A percentile compares a stretch with the other conserved stretches of the same genome.
Evolutionary conservation across 331 rosid species (phyloP).

Genomic region (Malus hybrid): DNA sequence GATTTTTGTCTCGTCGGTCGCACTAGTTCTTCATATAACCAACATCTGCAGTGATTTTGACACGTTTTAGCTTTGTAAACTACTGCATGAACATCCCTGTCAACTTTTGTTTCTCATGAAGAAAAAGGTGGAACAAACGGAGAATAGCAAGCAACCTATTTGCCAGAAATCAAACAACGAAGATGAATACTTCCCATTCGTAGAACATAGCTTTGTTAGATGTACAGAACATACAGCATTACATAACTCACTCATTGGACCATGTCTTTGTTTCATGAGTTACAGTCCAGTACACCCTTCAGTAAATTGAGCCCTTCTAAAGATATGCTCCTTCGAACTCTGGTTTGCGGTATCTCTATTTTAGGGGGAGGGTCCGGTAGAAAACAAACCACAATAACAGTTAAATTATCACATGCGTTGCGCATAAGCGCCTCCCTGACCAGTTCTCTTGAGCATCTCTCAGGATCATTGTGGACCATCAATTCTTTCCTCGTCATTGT

Average conservation of each 20-base stretch:
- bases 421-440: slow-evolving; percentile 33
- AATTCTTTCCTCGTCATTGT: slow-evolving; percentile 22
- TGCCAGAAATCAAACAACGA: background rate
- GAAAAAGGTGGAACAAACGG: too few species aligned
- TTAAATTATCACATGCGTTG: slow-evolving; percentile 26
- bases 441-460: slow-evolving; percentile 21
- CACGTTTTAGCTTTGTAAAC: too few species aligned
- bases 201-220: background rate
- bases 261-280: background rate
- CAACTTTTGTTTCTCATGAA: too few species aligned
- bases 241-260: too few species aligned
- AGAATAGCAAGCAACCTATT: background rate
- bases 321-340: slow-evolving; percentile 26
- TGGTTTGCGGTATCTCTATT: slow-evolving; percentile 7
- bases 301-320: slow-evolving; percentile 25
- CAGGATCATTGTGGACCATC: slow-evolving; percentile 27
- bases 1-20: background rate
- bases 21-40: too few species aligned
- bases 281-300: slow-evolving; percentile 23
- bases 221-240: too few species aligned
- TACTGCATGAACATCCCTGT: too few species aligned
- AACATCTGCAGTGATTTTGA: too few species aligned
- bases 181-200: background rate
- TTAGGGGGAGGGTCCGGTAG: slow-evolving; percentile 24
- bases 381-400: slow-evolving; percentile 26